These are phyloP conservation scores for Diplogelasinospora grovesii DNA, from an alignment of 495 filamentous ascomycete species.

Conservation along the genomic window DNA sequence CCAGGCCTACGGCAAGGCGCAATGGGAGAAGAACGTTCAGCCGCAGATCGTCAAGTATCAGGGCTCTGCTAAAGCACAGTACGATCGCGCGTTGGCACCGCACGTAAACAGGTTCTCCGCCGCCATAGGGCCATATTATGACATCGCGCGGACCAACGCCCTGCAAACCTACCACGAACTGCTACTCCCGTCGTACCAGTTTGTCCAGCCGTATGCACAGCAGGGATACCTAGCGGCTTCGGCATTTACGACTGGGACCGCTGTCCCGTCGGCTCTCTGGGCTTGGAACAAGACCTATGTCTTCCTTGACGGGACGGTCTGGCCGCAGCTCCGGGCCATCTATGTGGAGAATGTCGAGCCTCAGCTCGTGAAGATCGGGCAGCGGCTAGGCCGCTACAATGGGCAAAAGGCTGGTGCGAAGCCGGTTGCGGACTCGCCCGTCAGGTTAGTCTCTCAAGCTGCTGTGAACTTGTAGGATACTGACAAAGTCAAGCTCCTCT, in stretches of 20 bases:
- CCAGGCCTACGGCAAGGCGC: slow-evolving; percentile 53
- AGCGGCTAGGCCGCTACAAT: slow-evolving; percentile 76
- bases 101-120: slow-evolving; percentile 57
- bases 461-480: neutral
- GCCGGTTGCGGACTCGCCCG: slow-evolving; percentile 8
- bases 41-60: slow-evolving; percentile 65
- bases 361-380: slow-evolving; percentile 84
- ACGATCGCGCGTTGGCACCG: slow-evolving; percentile 62
- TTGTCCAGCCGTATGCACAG: slow-evolving; percentile 64
- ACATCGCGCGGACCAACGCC: slow-evolving; percentile 51
- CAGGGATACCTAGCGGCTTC: slow-evolving; percentile 61
- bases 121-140: slow-evolving; percentile 63
- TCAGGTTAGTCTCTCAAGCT: slow-evolving; percentile 14
- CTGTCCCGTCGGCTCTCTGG: slow-evolving; percentile 63
- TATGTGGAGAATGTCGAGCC: slow-evolving; percentile 93
- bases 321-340: slow-evolving; percentile 69
- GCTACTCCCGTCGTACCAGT: slow-evolving; percentile 68
- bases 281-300: slow-evolving; percentile 58
- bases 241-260: slow-evolving; percentile 60
- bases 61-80: slow-evolving; percentile 52
- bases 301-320: slow-evolving; percentile 68
- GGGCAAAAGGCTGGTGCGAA: slow-evolving; percentile 24
- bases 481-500: slow-evolving; percentile 3
- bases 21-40: slow-evolving; percentile 72
- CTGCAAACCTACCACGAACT: slow-evolving; percentile 62